Conservation (phyloP, 2,329 filamentous ascomycete genomes). For the Sclerotinia subarctica region DNA sequence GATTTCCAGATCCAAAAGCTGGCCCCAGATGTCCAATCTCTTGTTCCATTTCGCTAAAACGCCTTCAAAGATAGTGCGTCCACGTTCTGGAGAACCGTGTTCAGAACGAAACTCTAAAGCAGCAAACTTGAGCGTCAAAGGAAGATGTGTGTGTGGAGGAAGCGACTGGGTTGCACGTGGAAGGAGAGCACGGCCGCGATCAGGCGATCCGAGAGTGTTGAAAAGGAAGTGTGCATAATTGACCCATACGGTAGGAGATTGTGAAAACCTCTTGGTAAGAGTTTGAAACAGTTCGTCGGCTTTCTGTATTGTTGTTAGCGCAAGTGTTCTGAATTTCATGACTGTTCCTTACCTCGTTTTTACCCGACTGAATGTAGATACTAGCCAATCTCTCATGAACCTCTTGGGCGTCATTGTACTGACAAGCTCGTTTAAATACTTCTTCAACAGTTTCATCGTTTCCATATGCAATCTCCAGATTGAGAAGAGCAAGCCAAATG, state of each 20-base stretch:
- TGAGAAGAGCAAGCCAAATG: conserved; percentile 91
- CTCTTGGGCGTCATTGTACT: conserved; percentile 89
- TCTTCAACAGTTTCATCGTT: conserved; percentile 78
- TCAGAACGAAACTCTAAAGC: conserved; percentile 85
- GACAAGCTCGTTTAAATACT: conserved; percentile 86
- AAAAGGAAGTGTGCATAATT: conserved; percentile 96
- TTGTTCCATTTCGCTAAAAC: conserved; percentile 82
- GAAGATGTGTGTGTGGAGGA: conserved; percentile 60
- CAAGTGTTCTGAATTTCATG: neutral
- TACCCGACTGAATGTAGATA: conserved; percentile 91
- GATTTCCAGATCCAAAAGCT: conserved; percentile 82
- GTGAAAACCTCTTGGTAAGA: conserved; percentile 83
- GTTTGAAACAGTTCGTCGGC: conserved; percentile 84
- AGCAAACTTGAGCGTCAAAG: conserved; percentile 82
- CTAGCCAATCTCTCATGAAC: conserved; percentile 86
- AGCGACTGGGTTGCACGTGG: conserved; percentile 83
- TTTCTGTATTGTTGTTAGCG: conserved; percentile 54
- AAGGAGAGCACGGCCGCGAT: conserved; percentile 74
- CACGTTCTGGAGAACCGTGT: conserved; percentile 81
- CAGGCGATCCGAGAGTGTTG: conserved; percentile 64
- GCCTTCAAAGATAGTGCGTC: conserved; percentile 90
- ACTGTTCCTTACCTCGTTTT: conserved; percentile 64
- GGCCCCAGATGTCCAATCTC: conserved; percentile 88
- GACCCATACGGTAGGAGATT: conserved; percentile 77
- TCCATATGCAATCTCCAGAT: conserved; percentile 89